Evolutionary conservation across 2,329 filamentous ascomycete genomes (phyloP).

Genomic region (Hymenoscyphus infarciens): DNA sequence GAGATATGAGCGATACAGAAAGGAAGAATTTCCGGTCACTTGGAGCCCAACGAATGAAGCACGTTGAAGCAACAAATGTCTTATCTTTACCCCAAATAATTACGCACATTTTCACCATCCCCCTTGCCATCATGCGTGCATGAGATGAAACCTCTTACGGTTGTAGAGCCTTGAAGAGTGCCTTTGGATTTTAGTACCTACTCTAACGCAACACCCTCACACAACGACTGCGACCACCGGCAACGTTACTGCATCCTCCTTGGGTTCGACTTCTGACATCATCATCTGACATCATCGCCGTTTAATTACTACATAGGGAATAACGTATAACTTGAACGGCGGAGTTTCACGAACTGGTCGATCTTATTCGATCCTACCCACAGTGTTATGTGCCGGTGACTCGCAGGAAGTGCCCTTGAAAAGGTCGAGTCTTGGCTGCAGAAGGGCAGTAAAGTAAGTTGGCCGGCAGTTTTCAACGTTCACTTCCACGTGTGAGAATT

Average conservation of each 20-base stretch:
- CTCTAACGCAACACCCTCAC: neutral
- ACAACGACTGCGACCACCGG: neutral
- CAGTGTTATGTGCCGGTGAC: neutral
- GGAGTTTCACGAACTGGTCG: neutral
- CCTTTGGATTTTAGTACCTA: neutral
- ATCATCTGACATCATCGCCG: neutral
- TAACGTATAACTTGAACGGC: neutral
- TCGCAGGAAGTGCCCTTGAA: neutral
- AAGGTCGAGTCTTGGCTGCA: neutral
- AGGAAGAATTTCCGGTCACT: neutral
- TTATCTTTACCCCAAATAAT: neutral
- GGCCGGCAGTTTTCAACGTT: neutral
- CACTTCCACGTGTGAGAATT: too few species aligned
- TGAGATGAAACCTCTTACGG: neutral
- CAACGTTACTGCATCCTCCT: neutral
- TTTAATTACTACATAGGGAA: neutral
- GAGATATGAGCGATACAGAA: neutral
- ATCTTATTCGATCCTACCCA: neutral
- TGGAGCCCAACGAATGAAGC: neutral
- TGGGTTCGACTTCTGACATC: neutral
- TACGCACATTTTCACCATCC: neutral
- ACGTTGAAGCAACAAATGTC: neutral
- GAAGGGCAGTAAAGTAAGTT: neutral
- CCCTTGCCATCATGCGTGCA: neutral
- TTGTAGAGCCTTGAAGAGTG: neutral